Percentiles rank a stretch among this genome's conserved stretches.
Conservation (phyloP, 2,329 filamentous ascomycete genomes). For the Parastagonospora avenae region DNA sequence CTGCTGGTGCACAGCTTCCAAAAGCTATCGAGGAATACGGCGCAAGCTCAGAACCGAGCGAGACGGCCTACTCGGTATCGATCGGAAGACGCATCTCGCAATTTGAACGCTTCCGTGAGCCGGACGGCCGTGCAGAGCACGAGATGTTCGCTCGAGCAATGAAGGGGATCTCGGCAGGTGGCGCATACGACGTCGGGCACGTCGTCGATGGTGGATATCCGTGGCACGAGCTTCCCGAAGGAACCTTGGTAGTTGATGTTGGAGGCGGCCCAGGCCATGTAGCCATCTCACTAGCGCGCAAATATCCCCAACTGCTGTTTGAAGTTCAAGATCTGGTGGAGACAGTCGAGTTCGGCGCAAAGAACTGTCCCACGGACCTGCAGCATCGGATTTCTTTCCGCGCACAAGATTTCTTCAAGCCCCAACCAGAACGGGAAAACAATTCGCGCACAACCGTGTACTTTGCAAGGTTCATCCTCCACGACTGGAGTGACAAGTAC, state of each 20-base stretch:
- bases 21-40: conserved; percentile 1
- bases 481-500: conserved; percentile 43
- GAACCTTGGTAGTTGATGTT: conserved; percentile 5
- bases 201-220: conserved; percentile 1
- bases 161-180: conserved; percentile 2
- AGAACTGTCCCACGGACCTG: not conserved
- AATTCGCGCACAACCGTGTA: conserved; percentile 7
- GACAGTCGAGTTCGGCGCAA: not conserved
- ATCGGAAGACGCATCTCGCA: conserved; percentile 1
- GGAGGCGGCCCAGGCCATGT: conserved; percentile 9
- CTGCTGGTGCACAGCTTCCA: conserved; percentile 2
- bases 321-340: conserved; percentile 16
- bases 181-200: not conserved
- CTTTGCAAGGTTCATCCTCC: conserved; percentile 40
- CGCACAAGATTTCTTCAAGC: conserved; percentile 9
- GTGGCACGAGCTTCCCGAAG: conserved; percentile 1
- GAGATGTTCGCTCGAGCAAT: conserved; percentile 5
- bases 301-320: conserved; percentile 7
- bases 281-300: conserved; percentile 6
- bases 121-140: conserved; percentile 1
- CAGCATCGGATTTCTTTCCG: not conserved
- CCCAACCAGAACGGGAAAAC: conserved; percentile 13
- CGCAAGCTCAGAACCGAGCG: not conserved
- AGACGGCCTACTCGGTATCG: conserved; percentile 1
- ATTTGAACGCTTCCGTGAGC: conserved; percentile 1